Conservation (phyloP, 2,329 filamentous ascomycete species). For the Claviceps digitariae region DNA sequence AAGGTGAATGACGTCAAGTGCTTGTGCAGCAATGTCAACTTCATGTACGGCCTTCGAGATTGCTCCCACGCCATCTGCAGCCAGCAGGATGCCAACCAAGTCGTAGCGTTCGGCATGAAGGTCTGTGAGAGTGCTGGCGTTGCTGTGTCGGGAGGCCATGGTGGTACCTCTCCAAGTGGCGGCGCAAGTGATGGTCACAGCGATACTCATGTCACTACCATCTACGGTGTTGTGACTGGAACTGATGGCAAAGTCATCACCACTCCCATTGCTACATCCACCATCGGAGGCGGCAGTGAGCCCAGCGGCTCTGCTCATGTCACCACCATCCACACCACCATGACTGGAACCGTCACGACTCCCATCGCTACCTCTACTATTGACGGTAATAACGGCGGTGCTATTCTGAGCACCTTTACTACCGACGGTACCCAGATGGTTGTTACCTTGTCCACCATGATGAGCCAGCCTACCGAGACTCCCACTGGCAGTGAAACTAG, state of each 20-base stretch:
- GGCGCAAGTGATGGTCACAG: neutral
- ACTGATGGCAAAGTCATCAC: constrained; percentile 21
- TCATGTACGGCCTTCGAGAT: constrained; percentile 36
- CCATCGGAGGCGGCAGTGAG: constrained; percentile 13
- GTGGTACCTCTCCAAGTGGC: constrained; percentile 1
- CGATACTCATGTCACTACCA: constrained; percentile 15
- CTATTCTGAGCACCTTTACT: constrained; percentile 4
- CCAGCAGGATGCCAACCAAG: constrained; percentile 20
- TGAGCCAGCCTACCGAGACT: neutral
- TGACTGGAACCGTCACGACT: constrained; percentile 18
- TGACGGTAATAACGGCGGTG: constrained; percentile 3
- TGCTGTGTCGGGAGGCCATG: constrained; percentile 14
- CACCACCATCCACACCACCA: constrained; percentile 24
- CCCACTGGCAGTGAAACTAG: constrained; percentile 3
- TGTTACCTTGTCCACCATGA: constrained; percentile 15
- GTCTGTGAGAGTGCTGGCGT: constrained; percentile 26
- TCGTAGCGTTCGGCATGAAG: constrained; percentile 24
- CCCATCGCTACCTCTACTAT: neutral
- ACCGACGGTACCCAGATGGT: too few relatives aligned
- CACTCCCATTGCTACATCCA: constrained; percentile 23
- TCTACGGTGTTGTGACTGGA: constrained; percentile 21
- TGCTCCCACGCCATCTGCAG: constrained; percentile 32
- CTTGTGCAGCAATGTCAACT: constrained; percentile 33
- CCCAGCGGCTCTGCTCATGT: constrained; percentile 6
- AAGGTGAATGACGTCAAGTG: constrained; percentile 25